Conservation (phyloP, 1,284 basidiomycete genomes). For the Moniliophthora roreri region DNA sequence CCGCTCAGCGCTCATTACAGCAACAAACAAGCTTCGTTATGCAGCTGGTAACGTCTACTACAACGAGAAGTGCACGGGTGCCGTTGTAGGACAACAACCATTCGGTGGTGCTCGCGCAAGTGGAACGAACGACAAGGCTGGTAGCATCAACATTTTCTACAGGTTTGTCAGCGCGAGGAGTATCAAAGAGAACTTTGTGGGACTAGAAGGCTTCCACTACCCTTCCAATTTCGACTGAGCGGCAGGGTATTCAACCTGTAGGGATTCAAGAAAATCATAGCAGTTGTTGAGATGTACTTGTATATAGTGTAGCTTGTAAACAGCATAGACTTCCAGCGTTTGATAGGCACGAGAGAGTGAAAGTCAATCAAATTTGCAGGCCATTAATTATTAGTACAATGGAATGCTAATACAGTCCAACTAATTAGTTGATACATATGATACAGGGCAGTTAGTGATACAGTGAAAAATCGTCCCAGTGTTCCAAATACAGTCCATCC, state of each 20-base stretch:
- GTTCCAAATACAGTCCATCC: too few relatives aligned
- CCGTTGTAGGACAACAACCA: conserved; percentile 94
- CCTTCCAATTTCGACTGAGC: conserved; percentile 79
- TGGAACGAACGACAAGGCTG: conserved; percentile 98
- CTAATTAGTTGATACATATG: too few relatives aligned
- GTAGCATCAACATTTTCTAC: conserved; percentile 89
- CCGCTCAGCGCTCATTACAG: conserved; percentile 73
- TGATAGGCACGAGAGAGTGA: too few relatives aligned
- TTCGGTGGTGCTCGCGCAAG: conserved; percentile 93
- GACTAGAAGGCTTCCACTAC: conserved; percentile 76
- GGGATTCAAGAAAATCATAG: neutral
- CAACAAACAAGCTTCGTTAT: conserved; percentile 81
- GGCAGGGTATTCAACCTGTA: neutral
- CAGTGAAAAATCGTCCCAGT: too few relatives aligned
- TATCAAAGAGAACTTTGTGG: conserved; percentile 96
- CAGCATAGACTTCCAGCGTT: too few relatives aligned
- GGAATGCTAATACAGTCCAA: too few relatives aligned
- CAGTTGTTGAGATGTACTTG: too few relatives aligned
- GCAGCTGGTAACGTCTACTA: conserved; percentile 92
- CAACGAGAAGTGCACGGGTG: conserved; percentile 96
- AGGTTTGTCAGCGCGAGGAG: conserved; percentile 87
- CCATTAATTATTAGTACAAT: too few relatives aligned
- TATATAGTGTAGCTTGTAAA: too few relatives aligned
- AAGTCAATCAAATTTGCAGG: too few relatives aligned
- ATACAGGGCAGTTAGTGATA: too few relatives aligned